Percentiles rank a stretch among this genome's conserved stretches.
Evolutionary conservation across 2,329 filamentous ascomycete species (phyloP).

Genomic region (Clarireedia hainanense): DNA sequence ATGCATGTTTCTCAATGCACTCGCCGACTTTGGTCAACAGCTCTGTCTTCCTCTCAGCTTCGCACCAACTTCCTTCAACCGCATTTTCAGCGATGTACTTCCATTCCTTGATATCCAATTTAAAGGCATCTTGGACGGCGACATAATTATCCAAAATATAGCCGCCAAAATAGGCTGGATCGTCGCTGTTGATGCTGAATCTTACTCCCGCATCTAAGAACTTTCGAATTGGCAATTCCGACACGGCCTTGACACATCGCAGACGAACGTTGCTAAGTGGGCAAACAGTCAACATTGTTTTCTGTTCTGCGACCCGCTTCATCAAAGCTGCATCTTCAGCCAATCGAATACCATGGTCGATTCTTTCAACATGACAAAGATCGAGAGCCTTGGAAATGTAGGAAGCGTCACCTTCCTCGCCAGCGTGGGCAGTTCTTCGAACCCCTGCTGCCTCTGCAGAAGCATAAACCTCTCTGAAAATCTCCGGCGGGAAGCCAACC

Average conservation of each 20-base stretch:
- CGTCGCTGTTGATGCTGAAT: conserved; percentile 41
- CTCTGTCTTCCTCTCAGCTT: conserved; percentile 51
- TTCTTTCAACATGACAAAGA: conserved; percentile 52
- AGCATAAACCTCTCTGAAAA: conserved; percentile 55
- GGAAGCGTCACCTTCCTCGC: conserved; percentile 63
- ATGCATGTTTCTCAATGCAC: conserved; percentile 25
- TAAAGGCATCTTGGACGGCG: conserved; percentile 65
- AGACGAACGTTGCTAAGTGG: conserved; percentile 65
- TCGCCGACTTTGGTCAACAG: conserved; percentile 41
- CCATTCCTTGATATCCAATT: conserved; percentile 59
- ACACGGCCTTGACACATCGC: conserved; percentile 33
- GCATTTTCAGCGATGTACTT: conserved; percentile 50
- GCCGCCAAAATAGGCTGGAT: conserved; percentile 55
- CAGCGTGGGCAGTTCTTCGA: conserved; percentile 63
- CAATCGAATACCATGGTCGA: conserved; percentile 68
- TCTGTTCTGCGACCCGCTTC: conserved; percentile 45
- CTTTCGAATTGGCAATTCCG: conserved; percentile 37
- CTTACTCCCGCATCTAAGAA: conserved; percentile 38
- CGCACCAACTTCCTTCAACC: conserved; percentile 64
- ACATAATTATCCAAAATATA: conserved; percentile 71
- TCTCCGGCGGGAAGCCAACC: conserved; percentile 45
- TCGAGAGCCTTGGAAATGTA: conserved; percentile 61
- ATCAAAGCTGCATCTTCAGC: conserved; percentile 52
- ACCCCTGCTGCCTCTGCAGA: conserved; percentile 45
- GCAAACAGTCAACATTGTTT: conserved; percentile 61